Percentiles rank a stretch among this genome's conserved stretches.
phyloP scores from a whole-genome alignment of 1,139 yeast species.

The Petasospora rhodanensis region DNA sequence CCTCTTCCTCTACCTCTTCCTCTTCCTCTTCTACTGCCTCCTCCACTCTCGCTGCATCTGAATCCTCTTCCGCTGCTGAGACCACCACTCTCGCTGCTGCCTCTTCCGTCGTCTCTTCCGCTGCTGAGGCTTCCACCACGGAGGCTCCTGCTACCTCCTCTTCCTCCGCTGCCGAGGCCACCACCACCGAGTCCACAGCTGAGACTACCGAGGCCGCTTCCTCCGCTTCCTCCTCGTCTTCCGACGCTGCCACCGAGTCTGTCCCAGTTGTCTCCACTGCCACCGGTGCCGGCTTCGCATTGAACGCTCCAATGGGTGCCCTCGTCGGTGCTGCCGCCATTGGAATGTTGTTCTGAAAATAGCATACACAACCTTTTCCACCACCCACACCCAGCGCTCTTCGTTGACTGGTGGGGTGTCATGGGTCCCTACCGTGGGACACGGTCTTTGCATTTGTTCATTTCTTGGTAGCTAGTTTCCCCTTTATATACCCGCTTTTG shows the following conservation, averaged over 20 bases:
- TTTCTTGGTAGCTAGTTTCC: too few relatives aligned
- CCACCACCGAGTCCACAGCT: slow-evolving; percentile 18
- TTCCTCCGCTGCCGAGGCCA: slow-evolving; percentile 17
- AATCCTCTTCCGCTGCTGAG: slow-evolving; percentile 14
- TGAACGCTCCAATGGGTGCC: slow-evolving; percentile 30
- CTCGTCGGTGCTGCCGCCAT: slow-evolving; percentile 29
- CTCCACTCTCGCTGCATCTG: slow-evolving; percentile 25
- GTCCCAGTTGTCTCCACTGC: slow-evolving; percentile 4
- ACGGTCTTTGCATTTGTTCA: too few relatives aligned
- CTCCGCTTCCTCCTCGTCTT: slow-evolving; percentile 13
- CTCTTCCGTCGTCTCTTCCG: slow-evolving; percentile 13
- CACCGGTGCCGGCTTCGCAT: slow-evolving; percentile 28
- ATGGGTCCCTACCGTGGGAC: too few relatives aligned
- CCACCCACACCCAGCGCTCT: too few relatives aligned
- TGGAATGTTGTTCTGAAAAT: slow-evolving; percentile 16
- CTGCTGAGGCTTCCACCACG: slow-evolving; percentile 17
- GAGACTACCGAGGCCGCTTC: too few relatives aligned
- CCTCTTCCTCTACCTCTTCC: slow-evolving; percentile 27
- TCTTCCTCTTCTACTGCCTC: slow-evolving; percentile 28
- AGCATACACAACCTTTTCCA: background rate
- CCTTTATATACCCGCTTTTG: too few relatives aligned
- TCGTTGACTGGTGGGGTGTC: too few relatives aligned
- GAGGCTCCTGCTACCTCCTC: slow-evolving; percentile 14
- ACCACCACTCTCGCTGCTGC: slow-evolving; percentile 13
- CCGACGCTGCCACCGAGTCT: slow-evolving; percentile 7